Evolutionary conservation across 495 filamentous ascomycete genomes (phyloP).

Genomic region (Penicillium riverlandense): DNA sequence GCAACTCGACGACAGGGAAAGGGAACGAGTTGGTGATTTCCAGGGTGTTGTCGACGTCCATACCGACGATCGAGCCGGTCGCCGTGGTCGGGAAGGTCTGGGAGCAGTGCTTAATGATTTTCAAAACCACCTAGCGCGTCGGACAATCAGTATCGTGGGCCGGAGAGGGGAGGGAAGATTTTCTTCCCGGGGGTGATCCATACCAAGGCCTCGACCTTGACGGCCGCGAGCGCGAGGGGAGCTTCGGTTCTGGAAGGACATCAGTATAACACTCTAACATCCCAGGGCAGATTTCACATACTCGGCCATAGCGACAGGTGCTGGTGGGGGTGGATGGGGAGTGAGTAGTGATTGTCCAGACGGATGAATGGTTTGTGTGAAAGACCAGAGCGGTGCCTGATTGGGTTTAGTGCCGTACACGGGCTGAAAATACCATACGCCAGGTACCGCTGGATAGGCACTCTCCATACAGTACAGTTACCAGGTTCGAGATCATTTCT

Average conservation of each 20-base stretch:
- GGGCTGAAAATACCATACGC: not conserved
- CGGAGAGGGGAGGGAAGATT: conserved; percentile 24
- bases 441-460: conserved; percentile 8
- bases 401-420: conserved; percentile 15
- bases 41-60: conserved; percentile 78
- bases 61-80: conserved; percentile 84
- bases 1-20: conserved; percentile 80
- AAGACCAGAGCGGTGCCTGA: conserved; percentile 20
- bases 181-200: conserved; percentile 19
- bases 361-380: conserved; percentile 38
- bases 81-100: conserved; percentile 81
- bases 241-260: conserved; percentile 26
- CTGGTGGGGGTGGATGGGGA: conserved; percentile 16
- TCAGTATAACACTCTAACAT: conserved; percentile 1
- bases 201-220: conserved; percentile 83
- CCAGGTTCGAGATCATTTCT: not conserved
- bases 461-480: conserved; percentile 7
- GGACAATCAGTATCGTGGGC: conserved; percentile 20
- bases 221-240: conserved; percentile 65
- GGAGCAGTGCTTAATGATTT: conserved; percentile 89
- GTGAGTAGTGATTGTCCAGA: conserved; percentile 20
- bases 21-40: conserved; percentile 93
- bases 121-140: conserved; percentile 74
- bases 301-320: conserved; percentile 39
- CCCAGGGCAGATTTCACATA: conserved; percentile 12